Base-by-base conservation (phyloP, 495 filamentous ascomycete genomes). In the Tuber microsphaerosporum region DNA sequence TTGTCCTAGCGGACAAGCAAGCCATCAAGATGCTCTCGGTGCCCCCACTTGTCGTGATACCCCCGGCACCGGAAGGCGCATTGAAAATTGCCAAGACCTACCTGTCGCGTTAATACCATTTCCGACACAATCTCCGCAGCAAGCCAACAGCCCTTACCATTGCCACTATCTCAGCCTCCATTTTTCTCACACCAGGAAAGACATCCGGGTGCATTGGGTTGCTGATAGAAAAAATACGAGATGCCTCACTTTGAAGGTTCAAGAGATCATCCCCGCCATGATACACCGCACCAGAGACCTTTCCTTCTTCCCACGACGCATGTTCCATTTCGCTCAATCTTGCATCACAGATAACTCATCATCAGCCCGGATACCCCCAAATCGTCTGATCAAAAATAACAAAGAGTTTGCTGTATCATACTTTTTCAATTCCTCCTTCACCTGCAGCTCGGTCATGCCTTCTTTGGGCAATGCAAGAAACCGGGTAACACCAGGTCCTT, bases 201-300 rank as follows among this genome's bases (percentile, higher is more conserved):
- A 98, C 94, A 86, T 99, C 95, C 45, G 95, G 95, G 85, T 99
- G 95, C 79, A 99, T 92, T n/a, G 95, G 95, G 84, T 99, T 99
- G n/a, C 92, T 87, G 22, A 98, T 95, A 70, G 93, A 93, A 83
- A 99, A 99, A 83, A 90, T 91, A 48, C 91, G 90, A 84, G 94
- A 98, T 14, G 95, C 94, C 83, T 97, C 93, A 20, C 91, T 90
- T 85, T 99, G 95, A 26, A 99, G 85, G 83, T 91, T 89, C 76
- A 93, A 84, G 75, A 99, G 84, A 22, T 93, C 90, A 72, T 94
- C 87, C 74, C 96, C 95, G 71, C 96, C 95, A 82, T 97, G 94
- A 83, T 99, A 99, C 42, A 99, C 95, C 34, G 95, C 94, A 71
- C 95, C 95, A 74, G 92, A 96, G 61, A 99, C 95, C 71, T 88